phyloP scores from a whole-genome alignment of 208 protist species.

The Acanthamoeba sp. region DNA sequence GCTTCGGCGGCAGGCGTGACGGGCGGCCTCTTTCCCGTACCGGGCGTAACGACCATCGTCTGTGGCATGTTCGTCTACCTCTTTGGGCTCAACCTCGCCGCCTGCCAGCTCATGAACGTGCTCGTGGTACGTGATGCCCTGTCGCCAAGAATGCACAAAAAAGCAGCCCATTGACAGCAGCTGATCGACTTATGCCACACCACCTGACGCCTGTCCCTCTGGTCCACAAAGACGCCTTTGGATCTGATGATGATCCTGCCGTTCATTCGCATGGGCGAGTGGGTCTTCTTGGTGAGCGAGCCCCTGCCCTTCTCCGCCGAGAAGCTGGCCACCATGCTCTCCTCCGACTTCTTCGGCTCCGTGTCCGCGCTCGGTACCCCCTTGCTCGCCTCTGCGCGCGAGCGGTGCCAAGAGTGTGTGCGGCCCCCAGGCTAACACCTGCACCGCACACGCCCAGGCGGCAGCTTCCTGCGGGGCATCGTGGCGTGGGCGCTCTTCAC shows the following conservation, averaged over 20 bases:
- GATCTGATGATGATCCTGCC: constrained; percentile 72
- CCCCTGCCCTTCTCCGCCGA: constrained; percentile 65
- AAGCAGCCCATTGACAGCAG: too few species aligned
- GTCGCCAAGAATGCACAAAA: too few species aligned
- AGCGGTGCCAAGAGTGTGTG: too few species aligned
- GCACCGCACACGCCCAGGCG: too few species aligned
- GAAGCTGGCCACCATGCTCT: constrained; percentile 47
- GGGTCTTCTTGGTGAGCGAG: constrained; percentile 60
- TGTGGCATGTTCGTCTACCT: constrained; percentile 66
- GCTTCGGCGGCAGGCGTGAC: constrained; percentile 33
- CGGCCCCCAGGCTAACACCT: too few species aligned
- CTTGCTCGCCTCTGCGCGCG: too few species aligned
- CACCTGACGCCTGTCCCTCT: neutral
- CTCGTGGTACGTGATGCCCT: neutral
- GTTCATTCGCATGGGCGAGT: constrained; percentile 72
- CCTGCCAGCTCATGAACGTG: constrained; percentile 68
- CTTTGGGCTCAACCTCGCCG: constrained; percentile 56
- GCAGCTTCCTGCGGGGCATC: constrained; percentile 49
- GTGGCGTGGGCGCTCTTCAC: constrained; percentile 63
- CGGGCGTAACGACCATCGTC: constrained; percentile 40
- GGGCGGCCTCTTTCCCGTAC: constrained; percentile 58
- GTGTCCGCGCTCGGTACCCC: constrained; percentile 8
- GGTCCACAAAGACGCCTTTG: constrained; percentile 1
- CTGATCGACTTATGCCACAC: too few species aligned
- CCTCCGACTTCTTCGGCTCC: constrained; percentile 37